Base-by-base conservation (phyloP, 129 eudicot species). In the carrot (Daucus carota) region DNA sequence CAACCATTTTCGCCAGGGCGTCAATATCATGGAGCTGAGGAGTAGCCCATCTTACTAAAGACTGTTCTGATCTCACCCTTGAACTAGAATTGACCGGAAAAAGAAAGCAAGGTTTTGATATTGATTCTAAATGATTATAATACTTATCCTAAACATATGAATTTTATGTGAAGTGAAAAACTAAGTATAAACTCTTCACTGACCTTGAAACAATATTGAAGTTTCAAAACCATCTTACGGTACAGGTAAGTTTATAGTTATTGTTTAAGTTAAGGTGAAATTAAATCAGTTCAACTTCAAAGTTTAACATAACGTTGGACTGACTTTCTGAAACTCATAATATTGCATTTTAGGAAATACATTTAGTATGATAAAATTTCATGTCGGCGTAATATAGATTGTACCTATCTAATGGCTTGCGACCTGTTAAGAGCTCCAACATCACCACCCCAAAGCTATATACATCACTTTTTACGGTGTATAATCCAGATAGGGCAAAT, bases 21-120 rank as follows among this genome's bases (percentile, higher is more conserved):
- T 95, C 99, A 66, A 95, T 95, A 76, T 92, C 99, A 86, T 95
- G 99, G 78, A 95, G 97, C 84, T 95, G 99, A 75, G 97, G 99
- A 45, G 95, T 89, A 2, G 99, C 99, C 97, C 97, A 95, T 72
- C 97, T 85, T 74, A 95, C 96, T 79, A 95, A 76, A 40, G 95
- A 91, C 85, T 95, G 99, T 81, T 95, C 99, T 46, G 94, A 65
- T 84, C 97, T 86, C 75, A 85, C 73, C 81, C 90, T 87, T 73
- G 90, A 87, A 82, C 99, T 95, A 75, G 59, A 60, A 52, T 33
- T 32, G 24, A 14, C 67, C 15, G 14, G 15, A 8, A 33, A 45
- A 26, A 50, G 31, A 17, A 50, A 17, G 2, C 6, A 26, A 29
- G 29, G 45, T 14, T 67, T 13, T 22, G 42, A 22, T 5, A 26